phyloP scores from a whole-genome alignment of 768 basidiomycete genomes.

The Exsudoporus frostii region DNA sequence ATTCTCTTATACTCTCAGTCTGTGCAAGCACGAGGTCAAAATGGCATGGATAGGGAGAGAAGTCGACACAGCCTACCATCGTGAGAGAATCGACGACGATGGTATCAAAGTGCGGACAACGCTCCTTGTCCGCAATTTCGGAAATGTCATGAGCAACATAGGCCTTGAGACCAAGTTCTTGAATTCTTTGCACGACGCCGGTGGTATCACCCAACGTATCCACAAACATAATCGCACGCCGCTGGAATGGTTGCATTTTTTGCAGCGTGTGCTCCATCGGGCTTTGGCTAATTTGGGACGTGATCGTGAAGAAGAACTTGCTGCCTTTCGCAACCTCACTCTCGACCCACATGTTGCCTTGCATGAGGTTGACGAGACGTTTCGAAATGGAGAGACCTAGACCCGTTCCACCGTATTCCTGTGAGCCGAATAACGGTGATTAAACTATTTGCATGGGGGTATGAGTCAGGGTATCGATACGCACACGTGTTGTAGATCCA shows the following conservation, averaged over 20 bases:
- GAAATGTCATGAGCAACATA: constrained; percentile 73
- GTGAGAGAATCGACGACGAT: constrained; percentile 89
- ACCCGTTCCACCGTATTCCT: constrained; percentile 98
- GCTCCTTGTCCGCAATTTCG: constrained; percentile 80
- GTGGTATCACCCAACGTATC: constrained; percentile 79
- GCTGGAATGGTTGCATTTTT: constrained; percentile 85
- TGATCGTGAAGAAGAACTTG: constrained; percentile 96
- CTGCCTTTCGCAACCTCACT: constrained; percentile 89
- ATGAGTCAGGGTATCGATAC: constrained; percentile 26
- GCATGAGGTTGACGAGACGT: constrained; percentile 94
- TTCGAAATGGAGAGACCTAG: constrained; percentile 97
- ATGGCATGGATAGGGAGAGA: not conserved
- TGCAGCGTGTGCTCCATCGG: constrained; percentile 67
- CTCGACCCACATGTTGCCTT: constrained; percentile 99
- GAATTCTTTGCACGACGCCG: constrained; percentile 71
- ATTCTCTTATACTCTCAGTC: constrained; percentile 88
- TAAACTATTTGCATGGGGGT: constrained; percentile 7
- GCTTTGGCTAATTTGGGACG: constrained; percentile 74
- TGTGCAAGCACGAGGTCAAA: constrained; percentile 34
- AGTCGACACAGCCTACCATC: constrained; percentile 55
- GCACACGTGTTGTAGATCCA: constrained; percentile 90
- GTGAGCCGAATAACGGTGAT: constrained; percentile 13
- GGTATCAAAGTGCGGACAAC: constrained; percentile 87
- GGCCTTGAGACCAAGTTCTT: constrained; percentile 75
- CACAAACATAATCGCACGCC: constrained; percentile 87